Percentiles rank a stretch among this genome's conserved stretches.
Evolutionary conservation across 345 rosid genomes (phyloP).

Genomic region (Linum lewisii): DNA sequence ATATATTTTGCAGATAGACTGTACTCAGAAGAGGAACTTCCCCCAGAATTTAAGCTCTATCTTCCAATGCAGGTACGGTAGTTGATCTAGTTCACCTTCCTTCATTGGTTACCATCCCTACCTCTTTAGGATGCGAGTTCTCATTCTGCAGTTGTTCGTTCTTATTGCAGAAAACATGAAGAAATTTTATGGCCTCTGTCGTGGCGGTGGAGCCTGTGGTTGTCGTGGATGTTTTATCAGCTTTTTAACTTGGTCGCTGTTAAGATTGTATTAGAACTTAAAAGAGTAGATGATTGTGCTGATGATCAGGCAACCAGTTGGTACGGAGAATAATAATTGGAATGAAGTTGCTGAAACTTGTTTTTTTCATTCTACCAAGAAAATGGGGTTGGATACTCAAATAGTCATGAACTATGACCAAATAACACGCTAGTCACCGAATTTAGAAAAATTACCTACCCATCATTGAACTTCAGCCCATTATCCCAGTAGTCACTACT

Average conservation of each 20-base stretch:
- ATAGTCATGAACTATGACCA: no score
- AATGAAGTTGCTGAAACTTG: no score
- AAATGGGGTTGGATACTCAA: no score
- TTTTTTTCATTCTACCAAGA: no score
- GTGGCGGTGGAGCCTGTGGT: neutral
- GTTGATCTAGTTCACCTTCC: neutral
- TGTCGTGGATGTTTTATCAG: neutral
- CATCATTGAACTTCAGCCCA: no score
- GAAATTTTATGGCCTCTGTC: neutral
- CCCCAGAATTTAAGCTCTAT: conserved; percentile 86
- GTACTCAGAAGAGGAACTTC: conserved; percentile 96
- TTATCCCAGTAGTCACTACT: no score
- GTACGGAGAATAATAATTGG: no score
- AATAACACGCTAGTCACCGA: no score
- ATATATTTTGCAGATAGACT: conserved; percentile 88
- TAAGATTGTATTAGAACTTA: neutral
- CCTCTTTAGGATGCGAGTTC: neutral
- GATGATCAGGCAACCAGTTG: no score
- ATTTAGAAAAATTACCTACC: no score
- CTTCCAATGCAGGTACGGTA: conserved; percentile 91
- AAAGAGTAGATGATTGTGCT: neutral
- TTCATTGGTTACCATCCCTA: neutral
- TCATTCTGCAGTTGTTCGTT: neutral
- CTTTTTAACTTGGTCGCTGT: neutral
- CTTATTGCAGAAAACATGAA: conserved; percentile 45